Conservation (phyloP, 2,329 filamentous ascomycete species). For the Colletotrichum euphorbiae region DNA sequence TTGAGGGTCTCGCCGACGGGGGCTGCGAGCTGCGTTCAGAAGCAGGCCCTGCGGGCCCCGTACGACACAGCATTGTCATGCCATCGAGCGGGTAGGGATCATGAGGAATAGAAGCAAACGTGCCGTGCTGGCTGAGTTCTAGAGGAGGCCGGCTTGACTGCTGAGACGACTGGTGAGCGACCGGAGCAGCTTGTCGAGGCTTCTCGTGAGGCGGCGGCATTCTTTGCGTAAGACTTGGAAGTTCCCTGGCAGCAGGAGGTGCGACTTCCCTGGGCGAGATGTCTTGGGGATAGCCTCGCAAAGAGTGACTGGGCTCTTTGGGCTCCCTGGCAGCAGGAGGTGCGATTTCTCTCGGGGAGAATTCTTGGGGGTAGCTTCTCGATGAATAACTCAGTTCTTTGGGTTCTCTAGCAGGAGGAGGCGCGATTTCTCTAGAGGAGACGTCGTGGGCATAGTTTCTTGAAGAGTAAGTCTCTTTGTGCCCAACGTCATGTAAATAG, state of each 20-base stretch:
- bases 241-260: constrained; percentile 59
- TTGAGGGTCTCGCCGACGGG: constrained; percentile 78
- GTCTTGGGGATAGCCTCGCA: constrained; percentile 70
- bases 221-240: constrained; percentile 65
- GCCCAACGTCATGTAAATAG: background rate
- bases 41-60: constrained; percentile 71
- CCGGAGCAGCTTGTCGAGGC: constrained; percentile 22
- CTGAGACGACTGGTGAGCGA: constrained; percentile 41
- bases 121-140: constrained; percentile 66
- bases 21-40: constrained; percentile 65
- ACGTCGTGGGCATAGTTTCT: too few relatives aligned
- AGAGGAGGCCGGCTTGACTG: constrained; percentile 51
- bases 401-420: background rate
- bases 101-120: constrained; percentile 80
- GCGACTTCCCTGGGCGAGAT: constrained; percentile 69
- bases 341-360: background rate
- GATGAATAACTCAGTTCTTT: background rate
- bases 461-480: background rate
- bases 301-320: background rate
- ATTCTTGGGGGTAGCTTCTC: background rate
- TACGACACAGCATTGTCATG: constrained; percentile 96
- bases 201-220: constrained; percentile 17
- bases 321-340: background rate
- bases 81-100: constrained; percentile 95
- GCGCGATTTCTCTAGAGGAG: background rate